Evolutionary conservation across 2,329 filamentous ascomycete species (phyloP), one percentile per base, ranked within the genome.

Genomic region (Fusarium coicis): DNA sequence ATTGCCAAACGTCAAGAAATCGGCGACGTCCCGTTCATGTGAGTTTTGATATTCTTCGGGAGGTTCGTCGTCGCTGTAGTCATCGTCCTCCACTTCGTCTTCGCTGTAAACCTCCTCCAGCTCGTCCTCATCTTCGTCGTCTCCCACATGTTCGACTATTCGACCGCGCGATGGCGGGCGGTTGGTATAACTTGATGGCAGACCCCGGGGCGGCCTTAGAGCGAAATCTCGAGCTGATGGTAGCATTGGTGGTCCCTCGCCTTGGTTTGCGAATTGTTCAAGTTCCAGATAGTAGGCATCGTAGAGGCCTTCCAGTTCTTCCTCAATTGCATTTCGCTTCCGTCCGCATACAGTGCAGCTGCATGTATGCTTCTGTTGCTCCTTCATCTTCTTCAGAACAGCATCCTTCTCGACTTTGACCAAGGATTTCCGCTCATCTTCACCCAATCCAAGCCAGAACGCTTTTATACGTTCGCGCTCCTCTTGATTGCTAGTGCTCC

Each of bases 331-430:
- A 18, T 93, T 97, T 60, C 96, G 91, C 85, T 99, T 99, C 74
- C 96, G 90, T 59, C 96, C 96, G 82, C 96, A 99, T 44, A 99
- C 96, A 9, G 95, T 97, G 83, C 96, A 99, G 81, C 95, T 98
- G 86, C 96, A 99, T 5, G 96, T 98, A 82, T 98, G 95, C 83
- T 98, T 98, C 83, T 99, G 96, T 83, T 99, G 96, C 83, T 99
- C 96, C 87, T 99, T 99, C 96, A 99, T 99, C 87, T 99, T 99
- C 80, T 94, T 95, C 63, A 99, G 85, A 1, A 99, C 96, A 12
- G 96, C 96, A 83, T 99, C 96, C 84, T 99, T 99, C 84, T 99
- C 96, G 36, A 99, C 96, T 83, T 98, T 98, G 79, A 99, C 95
- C 52, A 99, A 86, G 21, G 94, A 96, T 81, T 97, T 96, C 77